Percentiles rank a stretch among this genome's conserved stretches.
Evolutionary conservation across 768 basidiomycete genomes (phyloP).

Genomic region (Lentinus tigrinus): DNA sequence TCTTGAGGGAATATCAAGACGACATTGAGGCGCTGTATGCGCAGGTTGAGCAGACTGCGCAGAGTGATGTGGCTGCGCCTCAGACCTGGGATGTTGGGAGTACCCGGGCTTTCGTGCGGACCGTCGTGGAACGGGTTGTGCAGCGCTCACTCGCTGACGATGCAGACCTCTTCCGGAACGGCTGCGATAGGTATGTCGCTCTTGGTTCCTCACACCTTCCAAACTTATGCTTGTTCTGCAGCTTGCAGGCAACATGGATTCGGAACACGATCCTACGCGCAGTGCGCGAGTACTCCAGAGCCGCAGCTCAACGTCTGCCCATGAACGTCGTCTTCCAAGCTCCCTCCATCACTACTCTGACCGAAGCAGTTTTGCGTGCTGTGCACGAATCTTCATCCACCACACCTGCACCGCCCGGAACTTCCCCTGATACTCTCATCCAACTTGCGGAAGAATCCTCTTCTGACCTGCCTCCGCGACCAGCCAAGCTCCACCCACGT

Average conservation of each 20-base stretch:
- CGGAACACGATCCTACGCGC: slow-evolving; percentile 30
- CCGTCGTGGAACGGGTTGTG: slow-evolving; percentile 37
- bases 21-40: slow-evolving; percentile 43
- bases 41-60: slow-evolving; percentile 31
- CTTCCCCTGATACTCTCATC: background rate
- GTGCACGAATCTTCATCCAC: background rate
- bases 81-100: slow-evolving; percentile 24
- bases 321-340: slow-evolving; percentile 5
- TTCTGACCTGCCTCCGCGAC: background rate
- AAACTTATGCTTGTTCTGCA: background rate
- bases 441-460: slow-evolving; percentile 2
- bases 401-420: background rate
- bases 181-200: slow-evolving; percentile 43
- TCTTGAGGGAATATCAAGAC: slow-evolving; percentile 32
- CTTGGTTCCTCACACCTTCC: background rate
- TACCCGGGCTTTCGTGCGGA: slow-evolving; percentile 31
- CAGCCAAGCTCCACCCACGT: background rate
- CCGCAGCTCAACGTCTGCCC: background rate
- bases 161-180: slow-evolving; percentile 39
- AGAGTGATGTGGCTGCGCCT: slow-evolving; percentile 31
- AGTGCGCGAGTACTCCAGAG: slow-evolving; percentile 16
- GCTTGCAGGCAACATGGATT: slow-evolving; percentile 34
- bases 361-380: background rate
- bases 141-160: slow-evolving; percentile 28
- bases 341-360: background rate